These are phyloP conservation scores for Exophiala bonariae DNA, from an alignment of 2,329 filamentous ascomycete species.

Conservation along the genomic window DNA sequence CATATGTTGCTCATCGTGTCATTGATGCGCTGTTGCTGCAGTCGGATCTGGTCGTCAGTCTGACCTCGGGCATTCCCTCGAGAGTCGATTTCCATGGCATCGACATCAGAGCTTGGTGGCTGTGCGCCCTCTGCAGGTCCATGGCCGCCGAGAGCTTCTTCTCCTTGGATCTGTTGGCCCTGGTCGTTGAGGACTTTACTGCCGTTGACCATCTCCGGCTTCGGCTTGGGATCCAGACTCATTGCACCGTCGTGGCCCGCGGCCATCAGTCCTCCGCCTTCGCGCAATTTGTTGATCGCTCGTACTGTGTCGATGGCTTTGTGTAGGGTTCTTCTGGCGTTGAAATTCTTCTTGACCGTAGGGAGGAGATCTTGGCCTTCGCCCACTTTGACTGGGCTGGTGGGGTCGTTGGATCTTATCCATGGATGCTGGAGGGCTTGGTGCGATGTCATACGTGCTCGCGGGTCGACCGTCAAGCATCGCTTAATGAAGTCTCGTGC, in stretches of 20 bases:
- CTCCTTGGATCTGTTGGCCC: conserved; percentile 26
- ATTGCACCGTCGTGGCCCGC: conserved; percentile 58
- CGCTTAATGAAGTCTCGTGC: conserved; percentile 90
- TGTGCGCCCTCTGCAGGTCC: conserved; percentile 25
- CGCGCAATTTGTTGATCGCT: conserved; percentile 66
- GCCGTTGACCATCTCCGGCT: conserved; percentile 45
- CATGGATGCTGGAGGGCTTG: conserved; percentile 67
- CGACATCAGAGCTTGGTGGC: conserved; percentile 40
- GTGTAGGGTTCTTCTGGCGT: conserved; percentile 64
- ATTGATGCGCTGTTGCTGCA: conserved; percentile 60
- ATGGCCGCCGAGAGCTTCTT: conserved; percentile 27
- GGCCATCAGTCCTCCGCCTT: conserved; percentile 54
- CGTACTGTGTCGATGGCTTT: conserved; percentile 68
- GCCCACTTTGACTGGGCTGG: conserved; percentile 34
- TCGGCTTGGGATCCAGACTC: conserved; percentile 57
- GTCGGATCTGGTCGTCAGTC: conserved; percentile 61
- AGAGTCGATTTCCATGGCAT: conserved; percentile 57
- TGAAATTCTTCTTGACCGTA: conserved; percentile 70
- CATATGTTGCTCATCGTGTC: conserved; percentile 61
- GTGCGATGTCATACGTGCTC: conserved; percentile 86
- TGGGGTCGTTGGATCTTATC: conserved; percentile 58
- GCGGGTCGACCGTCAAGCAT: conserved; percentile 88
- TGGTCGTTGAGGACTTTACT: conserved; percentile 42
- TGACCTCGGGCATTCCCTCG: conserved; percentile 61
- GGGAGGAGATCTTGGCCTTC: conserved; percentile 58